phyloP scores from a whole-genome alignment of 192 early-diverging fungal genomes.

The Podila epigama region DNA sequence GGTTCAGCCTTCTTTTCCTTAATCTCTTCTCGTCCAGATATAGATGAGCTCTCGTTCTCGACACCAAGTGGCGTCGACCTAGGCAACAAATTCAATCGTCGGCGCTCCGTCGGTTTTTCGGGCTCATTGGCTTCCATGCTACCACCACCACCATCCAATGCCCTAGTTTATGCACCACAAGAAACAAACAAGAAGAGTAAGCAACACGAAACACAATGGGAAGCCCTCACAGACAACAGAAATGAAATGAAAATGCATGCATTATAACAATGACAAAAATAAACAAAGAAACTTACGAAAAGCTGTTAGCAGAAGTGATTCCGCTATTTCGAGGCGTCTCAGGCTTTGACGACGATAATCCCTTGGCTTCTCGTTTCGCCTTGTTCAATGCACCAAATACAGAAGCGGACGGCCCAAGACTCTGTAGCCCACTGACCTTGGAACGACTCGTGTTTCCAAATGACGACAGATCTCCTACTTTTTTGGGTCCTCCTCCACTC shows the following conservation, averaged over 20 bases:
- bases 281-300: conserved; percentile 47
- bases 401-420: conserved; percentile 63
- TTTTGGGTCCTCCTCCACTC: too few species aligned
- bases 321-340: conserved; percentile 48
- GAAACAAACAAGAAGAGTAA: too few species aligned
- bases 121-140: conserved; percentile 35
- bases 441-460: conserved; percentile 78
- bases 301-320: conserved; percentile 53
- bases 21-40: too few species aligned
- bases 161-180: too few species aligned
- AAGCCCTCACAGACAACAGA: not conserved
- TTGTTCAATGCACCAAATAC: conserved; percentile 57
- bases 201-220: not conserved
- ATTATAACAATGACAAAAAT: conserved; percentile 57
- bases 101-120: conserved; percentile 50
- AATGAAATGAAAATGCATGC: conserved; percentile 48
- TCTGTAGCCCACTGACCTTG: conserved; percentile 53
- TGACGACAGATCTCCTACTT: conserved; percentile 72
- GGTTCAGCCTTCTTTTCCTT: conserved; percentile 26
- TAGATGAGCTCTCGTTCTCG: conserved; percentile 37
- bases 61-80: conserved; percentile 24
- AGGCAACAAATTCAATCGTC: conserved; percentile 31
- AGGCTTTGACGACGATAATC: conserved; percentile 40
- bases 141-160: conserved; percentile 37
- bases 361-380: conserved; percentile 54